Conservation (phyloP, 768 basidiomycete species). For the Chalciporus chontae region DNA sequence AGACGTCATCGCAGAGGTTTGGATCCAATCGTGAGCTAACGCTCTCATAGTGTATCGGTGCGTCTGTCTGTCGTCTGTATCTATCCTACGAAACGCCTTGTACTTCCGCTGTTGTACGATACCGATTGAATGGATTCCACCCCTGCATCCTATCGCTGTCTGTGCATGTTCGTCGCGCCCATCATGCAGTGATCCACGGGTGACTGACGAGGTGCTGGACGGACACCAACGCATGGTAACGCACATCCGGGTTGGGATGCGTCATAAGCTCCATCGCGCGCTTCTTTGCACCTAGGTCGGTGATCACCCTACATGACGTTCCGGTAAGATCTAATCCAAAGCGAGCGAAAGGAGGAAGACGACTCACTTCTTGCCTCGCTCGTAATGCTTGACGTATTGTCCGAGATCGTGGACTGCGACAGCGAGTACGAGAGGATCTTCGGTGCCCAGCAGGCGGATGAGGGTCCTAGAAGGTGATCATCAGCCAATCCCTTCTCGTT, state of each 20-base stretch:
- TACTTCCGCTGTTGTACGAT: neutral
- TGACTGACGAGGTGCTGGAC: conserved; percentile 92
- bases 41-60: neutral
- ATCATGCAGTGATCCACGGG: conserved; percentile 59
- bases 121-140: neutral
- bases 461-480: conserved; percentile 53
- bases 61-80: neutral
- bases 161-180: too few species aligned
- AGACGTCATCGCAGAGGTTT: conserved; percentile 68
- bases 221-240: conserved; percentile 87
- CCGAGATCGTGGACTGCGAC: conserved; percentile 93
- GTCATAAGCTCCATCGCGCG: conserved; percentile 92
- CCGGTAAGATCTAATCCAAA: neutral
- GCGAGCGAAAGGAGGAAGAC: neutral
- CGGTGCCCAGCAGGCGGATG: conserved; percentile 62
- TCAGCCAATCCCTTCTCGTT: neutral
- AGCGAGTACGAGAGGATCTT: conserved; percentile 76
- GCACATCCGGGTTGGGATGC: conserved; percentile 81
- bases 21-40: conserved; percentile 44
- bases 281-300: conserved; percentile 83
- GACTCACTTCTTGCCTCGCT: conserved; percentile 86
- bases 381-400: conserved; percentile 89
- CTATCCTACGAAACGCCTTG: conserved; percentile 7
- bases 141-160: too few species aligned
- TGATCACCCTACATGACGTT: conserved; percentile 54